phyloP scores from a whole-genome alignment of 2,329 filamentous ascomycete genomes.

The Salinomyces thailandicus region DNA sequence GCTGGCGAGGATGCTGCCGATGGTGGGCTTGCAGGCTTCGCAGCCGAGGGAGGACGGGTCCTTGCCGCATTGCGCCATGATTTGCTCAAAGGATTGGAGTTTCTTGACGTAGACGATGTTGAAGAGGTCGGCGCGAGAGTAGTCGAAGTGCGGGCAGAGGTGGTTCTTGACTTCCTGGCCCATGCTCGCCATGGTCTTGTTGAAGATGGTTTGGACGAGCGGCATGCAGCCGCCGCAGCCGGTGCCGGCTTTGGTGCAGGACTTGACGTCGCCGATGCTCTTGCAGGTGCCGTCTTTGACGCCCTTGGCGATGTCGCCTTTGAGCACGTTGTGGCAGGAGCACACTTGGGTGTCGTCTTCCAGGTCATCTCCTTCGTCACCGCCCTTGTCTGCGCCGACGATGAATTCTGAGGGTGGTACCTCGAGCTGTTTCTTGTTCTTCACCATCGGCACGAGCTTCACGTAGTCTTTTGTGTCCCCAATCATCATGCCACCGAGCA shows the following conservation, averaged over 20 bases:
- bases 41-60: slow-evolving; percentile 65
- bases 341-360: slow-evolving; percentile 81
- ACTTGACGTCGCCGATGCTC: slow-evolving; percentile 70
- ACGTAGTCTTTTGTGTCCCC: slow-evolving; percentile 85
- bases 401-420: slow-evolving; percentile 74
- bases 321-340: slow-evolving; percentile 86
- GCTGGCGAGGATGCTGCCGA: slow-evolving; percentile 70
- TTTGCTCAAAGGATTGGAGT: slow-evolving; percentile 58
- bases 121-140: slow-evolving; percentile 80
- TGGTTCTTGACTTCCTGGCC: slow-evolving; percentile 81
- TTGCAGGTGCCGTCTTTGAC: slow-evolving; percentile 74
- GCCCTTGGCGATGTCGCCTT: slow-evolving; percentile 62
- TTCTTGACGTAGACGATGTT: slow-evolving; percentile 78
- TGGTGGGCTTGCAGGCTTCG: slow-evolving; percentile 74
- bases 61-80: slow-evolving; percentile 70
- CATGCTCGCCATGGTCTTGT: slow-evolving; percentile 74
- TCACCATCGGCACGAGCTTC: slow-evolving; percentile 79
- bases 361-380: slow-evolving; percentile 67
- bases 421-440: slow-evolving; percentile 68
- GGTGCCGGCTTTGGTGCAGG: slow-evolving; percentile 83
- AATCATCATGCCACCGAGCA: slow-evolving; percentile 96
- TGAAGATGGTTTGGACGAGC: slow-evolving; percentile 80
- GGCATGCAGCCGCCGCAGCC: slow-evolving; percentile 88
- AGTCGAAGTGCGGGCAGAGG: slow-evolving; percentile 72
- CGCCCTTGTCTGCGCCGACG: slow-evolving; percentile 61